These are phyloP conservation scores for Paraleonurus japonicus DNA, from an alignment of 257 asterid species.

Conservation along the genomic window DNA sequence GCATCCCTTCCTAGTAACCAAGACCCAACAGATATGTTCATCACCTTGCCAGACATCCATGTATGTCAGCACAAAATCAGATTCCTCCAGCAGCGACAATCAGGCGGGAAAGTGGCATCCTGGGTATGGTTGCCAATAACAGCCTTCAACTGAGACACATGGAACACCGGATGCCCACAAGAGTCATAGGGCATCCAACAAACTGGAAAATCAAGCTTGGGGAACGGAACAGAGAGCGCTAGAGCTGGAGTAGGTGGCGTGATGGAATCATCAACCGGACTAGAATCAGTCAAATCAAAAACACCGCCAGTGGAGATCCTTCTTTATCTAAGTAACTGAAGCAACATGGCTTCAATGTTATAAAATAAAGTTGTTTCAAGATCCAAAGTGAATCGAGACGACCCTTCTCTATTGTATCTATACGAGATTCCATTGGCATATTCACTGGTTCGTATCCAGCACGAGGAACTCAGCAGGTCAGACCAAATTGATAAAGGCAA, in stretches of 20 bases:
- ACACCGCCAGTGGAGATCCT: neutral
- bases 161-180: too few species aligned
- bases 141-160: too few species aligned
- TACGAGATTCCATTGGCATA: neutral
- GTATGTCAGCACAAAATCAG: too few species aligned
- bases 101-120: too few species aligned
- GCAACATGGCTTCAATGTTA: neutral
- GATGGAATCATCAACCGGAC: neutral
- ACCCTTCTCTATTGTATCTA: neutral
- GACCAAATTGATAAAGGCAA: neutral
- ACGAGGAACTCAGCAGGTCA: neutral
- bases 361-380: neutral
- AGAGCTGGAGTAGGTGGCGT: neutral
- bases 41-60: too few species aligned
- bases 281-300: too few species aligned
- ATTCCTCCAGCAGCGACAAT: too few species aligned
- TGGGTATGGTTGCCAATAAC: too few species aligned
- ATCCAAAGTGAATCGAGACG: neutral
- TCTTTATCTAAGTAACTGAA: neutral
- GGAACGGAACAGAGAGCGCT: too few species aligned
- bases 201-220: neutral
- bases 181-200: neutral
- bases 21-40: too few species aligned
- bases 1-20: too few species aligned
- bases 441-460: neutral